phyloP scores from a whole-genome alignment of 2,329 filamentous ascomycete genomes.

The Fusarium torreyae region DNA sequence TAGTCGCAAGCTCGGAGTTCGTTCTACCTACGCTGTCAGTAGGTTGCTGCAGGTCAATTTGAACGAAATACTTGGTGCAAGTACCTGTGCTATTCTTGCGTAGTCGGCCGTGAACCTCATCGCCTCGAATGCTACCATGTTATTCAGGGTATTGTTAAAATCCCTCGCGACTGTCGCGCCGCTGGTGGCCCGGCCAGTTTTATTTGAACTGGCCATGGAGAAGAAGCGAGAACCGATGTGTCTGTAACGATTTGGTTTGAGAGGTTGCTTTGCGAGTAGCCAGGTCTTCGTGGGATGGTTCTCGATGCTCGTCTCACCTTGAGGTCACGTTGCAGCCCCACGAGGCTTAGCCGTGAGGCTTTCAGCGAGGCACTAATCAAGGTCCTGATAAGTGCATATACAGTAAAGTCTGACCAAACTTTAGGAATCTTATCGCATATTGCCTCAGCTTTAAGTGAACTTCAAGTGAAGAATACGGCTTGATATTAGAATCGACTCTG shows the following conservation, averaged over 20 bases:
- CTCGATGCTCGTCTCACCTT: neutral
- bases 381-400: neutral
- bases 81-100: slow-evolving; percentile 14
- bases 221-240: neutral
- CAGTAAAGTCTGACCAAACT: too few species aligned
- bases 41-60: accelerated
- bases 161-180: slow-evolving; percentile 2
- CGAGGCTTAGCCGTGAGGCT: slow-evolving; percentile 10
- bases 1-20: slow-evolving; percentile 12
- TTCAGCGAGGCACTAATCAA: neutral
- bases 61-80: accelerated
- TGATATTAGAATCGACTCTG: too few species aligned
- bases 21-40: neutral
- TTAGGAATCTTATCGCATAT: too few species aligned
- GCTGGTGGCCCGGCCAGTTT: neutral
- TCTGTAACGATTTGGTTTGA: too few species aligned
- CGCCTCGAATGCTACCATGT: slow-evolving; percentile 11
- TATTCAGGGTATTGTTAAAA: slow-evolving; percentile 3
- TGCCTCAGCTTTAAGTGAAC: too few species aligned
- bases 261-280: neutral
- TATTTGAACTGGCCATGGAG: slow-evolving; percentile 4
- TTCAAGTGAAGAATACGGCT: too few species aligned
- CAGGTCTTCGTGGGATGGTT: neutral
- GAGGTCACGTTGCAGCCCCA: slow-evolving; percentile 8
- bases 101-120: slow-evolving; percentile 26